Evolutionary conservation across 345 rosid genomes (phyloP).

Genomic region (Noccaea caerulescens): DNA sequence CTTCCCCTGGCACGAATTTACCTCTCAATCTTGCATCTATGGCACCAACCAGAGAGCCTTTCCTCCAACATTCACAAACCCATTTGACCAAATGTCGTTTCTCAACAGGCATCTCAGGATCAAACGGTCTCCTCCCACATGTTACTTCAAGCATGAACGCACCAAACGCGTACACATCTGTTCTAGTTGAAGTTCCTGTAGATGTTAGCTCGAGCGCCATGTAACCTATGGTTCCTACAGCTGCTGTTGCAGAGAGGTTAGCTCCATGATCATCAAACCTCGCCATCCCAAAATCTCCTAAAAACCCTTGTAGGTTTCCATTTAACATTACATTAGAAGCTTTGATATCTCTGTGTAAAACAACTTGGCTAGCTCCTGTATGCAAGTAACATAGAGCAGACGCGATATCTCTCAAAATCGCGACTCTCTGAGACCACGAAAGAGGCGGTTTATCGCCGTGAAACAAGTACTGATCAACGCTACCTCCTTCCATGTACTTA

Average conservation of each 20-base stretch:
- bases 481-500: slow-evolving; percentile 57
- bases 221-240: slow-evolving; percentile 61
- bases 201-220: slow-evolving; percentile 51
- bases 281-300: slow-evolving; percentile 62
- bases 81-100: slow-evolving; percentile 43
- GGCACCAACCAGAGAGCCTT: slow-evolving; percentile 39
- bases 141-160: slow-evolving; percentile 54
- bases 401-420: slow-evolving; percentile 51
- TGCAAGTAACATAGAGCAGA: slow-evolving; percentile 56
- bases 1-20: slow-evolving; percentile 32
- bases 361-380: slow-evolving; percentile 53
- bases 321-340: slow-evolving; percentile 55
- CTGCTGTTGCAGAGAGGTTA: slow-evolving; percentile 47
- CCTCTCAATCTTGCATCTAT: slow-evolving; percentile 42
- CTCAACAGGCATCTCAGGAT: slow-evolving; percentile 22
- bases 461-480: slow-evolving; percentile 51
- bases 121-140: slow-evolving; percentile 55
- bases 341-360: slow-evolving; percentile 55
- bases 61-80: slow-evolving; percentile 45
- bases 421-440: slow-evolving; percentile 49
- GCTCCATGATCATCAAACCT: slow-evolving; percentile 49
- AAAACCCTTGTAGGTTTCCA: slow-evolving; percentile 36
- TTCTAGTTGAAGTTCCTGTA: slow-evolving; percentile 46
- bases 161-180: slow-evolving; percentile 54
- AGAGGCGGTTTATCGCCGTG: slow-evolving; percentile 38